Base-by-base conservation (phyloP, 179 eudicot species). In the Spergularia azorica region DNA sequence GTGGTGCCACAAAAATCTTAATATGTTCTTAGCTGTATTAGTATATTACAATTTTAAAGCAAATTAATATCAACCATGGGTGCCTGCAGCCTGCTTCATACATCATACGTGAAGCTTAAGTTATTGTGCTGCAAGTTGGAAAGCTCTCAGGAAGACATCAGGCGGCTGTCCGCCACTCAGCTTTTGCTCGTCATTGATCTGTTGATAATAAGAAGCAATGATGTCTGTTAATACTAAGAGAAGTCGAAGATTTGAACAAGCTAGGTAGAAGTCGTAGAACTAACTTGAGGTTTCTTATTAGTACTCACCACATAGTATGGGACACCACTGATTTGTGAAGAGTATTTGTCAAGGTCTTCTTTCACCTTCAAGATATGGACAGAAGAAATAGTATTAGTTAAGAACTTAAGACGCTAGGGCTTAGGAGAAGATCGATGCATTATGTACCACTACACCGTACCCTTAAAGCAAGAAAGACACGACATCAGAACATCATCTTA, bases 141-240 rank as follows among this genome's bases (percentile, higher is more conserved):
- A 91, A 82, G 91, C 95, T 78, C 62, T 85, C 65, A 85, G 76
- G 87, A 95, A 93, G 61, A 72, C 85, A 68, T 80, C 90, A 12
- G 95, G 89, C 41, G 97, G 95, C 83, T 91, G 99, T 67, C 88
- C 97, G 63, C 99, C 97, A 65, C 90, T 91, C 73, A 95, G 48
- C 73, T 84, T 85, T 57, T 85, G 73, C 77, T 91, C 83, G 26
- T 87, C 89, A 59, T 93, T 95, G 36, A 95, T 87, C 99, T 95
- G 95, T 70, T 46, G 72, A 76, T 63, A 13, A n/a, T 21, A 60
- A 66, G 38, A 77, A 21, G 2, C 32, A 63, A 54, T 5, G 51
- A 39, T 66, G 17, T 43, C 48, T 3, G 6, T 43, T 4, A 43
- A 32, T 39, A 17, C 6, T 2, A 64, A 64, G 17, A 55, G 18